phyloP scores from a whole-genome alignment of 1,284 basidiomycete species.

The Pterulicium gracile region DNA sequence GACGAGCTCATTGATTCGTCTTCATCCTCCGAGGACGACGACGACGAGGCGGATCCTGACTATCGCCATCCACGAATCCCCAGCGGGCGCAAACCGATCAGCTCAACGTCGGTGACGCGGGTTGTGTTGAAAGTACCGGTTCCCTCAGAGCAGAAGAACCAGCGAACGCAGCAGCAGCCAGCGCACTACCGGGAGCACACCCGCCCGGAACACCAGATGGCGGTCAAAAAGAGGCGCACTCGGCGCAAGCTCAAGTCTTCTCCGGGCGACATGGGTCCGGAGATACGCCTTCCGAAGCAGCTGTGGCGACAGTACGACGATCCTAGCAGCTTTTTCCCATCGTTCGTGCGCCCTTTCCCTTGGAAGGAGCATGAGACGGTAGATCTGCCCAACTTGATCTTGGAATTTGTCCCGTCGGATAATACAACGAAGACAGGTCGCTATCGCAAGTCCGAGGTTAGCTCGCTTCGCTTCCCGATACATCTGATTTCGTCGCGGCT shows the following conservation, averaged over 20 bases:
- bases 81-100: too few relatives aligned
- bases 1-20: too few relatives aligned
- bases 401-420: neutral
- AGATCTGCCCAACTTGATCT: neutral
- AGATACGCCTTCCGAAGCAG: neutral
- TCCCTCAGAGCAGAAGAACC: too few relatives aligned
- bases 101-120: too few relatives aligned
- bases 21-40: too few relatives aligned
- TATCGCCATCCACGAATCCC: too few relatives aligned
- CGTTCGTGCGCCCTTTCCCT: neutral
- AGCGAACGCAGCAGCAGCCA: too few relatives aligned
- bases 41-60: too few relatives aligned
- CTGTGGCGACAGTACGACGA: neutral
- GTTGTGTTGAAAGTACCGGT: too few relatives aligned
- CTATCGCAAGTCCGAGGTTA: neutral
- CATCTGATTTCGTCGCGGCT: too few relatives aligned
- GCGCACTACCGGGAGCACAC: too few relatives aligned
- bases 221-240: neutral
- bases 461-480: neutral
- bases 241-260: neutral
- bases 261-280: neutral
- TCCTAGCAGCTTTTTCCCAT: neutral
- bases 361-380: neutral
- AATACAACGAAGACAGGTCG: neutral
- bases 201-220: too few relatives aligned